phyloP scores from a whole-genome alignment of 805 yeast genomes.

The Priceomyces fermenticarens region DNA sequence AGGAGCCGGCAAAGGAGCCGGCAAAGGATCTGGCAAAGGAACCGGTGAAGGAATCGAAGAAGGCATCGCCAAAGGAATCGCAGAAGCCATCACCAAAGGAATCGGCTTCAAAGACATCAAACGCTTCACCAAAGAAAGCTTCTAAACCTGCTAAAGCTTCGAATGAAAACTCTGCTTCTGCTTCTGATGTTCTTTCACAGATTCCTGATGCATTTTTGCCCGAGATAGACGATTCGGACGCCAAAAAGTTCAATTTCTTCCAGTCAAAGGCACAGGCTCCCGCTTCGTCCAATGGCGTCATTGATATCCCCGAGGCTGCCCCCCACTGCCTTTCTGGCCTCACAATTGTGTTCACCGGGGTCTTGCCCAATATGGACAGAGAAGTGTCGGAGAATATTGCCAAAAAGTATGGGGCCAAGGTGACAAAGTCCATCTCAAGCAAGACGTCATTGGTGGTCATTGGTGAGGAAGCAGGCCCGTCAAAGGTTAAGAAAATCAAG shows the following conservation, averaged over 20 bases:
- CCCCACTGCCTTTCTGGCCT: conserved; percentile 86
- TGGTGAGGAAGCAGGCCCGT: conserved; percentile 96
- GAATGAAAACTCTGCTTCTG: conserved; percentile 20
- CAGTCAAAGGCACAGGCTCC: conserved; percentile 19
- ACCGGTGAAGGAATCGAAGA: conserved; percentile 6
- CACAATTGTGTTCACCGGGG: conserved; percentile 92
- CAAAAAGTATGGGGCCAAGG: conserved; percentile 85
- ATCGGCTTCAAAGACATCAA: not conserved
- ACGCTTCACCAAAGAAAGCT: conserved; percentile 1
- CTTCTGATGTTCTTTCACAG: conserved; percentile 56
- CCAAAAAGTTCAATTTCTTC: conserved; percentile 57
- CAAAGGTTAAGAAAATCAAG: conserved; percentile 81
- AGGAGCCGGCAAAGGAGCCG: conserved; percentile 11
- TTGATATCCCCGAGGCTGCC: conserved; percentile 73
- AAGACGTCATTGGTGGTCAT: conserved; percentile 86
- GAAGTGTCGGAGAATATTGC: conserved; percentile 74
- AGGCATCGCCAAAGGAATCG: conserved; percentile 4
- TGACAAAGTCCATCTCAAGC: conserved; percentile 79
- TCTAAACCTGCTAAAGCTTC: conserved; percentile 3
- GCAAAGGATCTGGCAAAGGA: conserved; percentile 4
- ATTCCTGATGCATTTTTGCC: conserved; percentile 77
- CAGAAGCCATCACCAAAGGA: conserved; percentile 4
- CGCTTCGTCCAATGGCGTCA: conserved; percentile 29
- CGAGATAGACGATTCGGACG: conserved; percentile 47
- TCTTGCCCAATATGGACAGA: conserved; percentile 75